Conservation (phyloP, 768 basidiomycete species). For the Daedaleopsis sinensis region DNA sequence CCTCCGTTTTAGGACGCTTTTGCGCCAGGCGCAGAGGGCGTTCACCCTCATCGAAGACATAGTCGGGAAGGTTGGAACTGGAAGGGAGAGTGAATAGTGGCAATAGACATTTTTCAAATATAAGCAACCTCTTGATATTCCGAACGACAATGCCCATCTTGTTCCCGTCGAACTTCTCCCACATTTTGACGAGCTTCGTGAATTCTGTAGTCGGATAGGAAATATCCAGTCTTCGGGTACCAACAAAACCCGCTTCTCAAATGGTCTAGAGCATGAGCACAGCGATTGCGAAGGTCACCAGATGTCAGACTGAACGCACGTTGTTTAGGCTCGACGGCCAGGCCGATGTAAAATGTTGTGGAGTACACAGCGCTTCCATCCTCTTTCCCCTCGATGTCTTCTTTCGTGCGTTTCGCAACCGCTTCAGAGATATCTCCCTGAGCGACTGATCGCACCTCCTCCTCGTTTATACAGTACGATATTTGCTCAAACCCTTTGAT, state of each 20-base stretch:
- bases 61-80: slow-evolving; percentile 78
- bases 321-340: slow-evolving; percentile 89
- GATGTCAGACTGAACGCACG: slow-evolving; percentile 51
- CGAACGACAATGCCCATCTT: slow-evolving; percentile 95
- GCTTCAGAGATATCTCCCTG: slow-evolving; percentile 83
- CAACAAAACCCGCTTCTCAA: slow-evolving; percentile 67
- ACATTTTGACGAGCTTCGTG: slow-evolving; percentile 88
- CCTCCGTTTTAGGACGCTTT: slow-evolving; percentile 77
- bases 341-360: slow-evolving; percentile 98
- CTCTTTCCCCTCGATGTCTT: slow-evolving; percentile 77
- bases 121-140: slow-evolving; percentile 76
- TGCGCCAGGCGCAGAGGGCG: slow-evolving; percentile 69
- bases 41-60: slow-evolving; percentile 82
- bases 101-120: slow-evolving; percentile 29
- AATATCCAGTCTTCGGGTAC: slow-evolving; percentile 88
- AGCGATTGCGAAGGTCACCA: background rate
- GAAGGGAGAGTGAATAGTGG: background rate
- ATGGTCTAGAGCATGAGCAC: slow-evolving; percentile 8
- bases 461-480: slow-evolving; percentile 79
- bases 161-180: slow-evolving; percentile 92
- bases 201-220: slow-evolving; percentile 97
- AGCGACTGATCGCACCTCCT: slow-evolving; percentile 86
- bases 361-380: slow-evolving; percentile 82
- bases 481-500: slow-evolving; percentile 92
- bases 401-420: slow-evolving; percentile 71